A percentile compares a stretch with the other conserved stretches of the same genome.
Evolutionary conservation across 1,139 yeast genomes (phyloP).

Genomic region (Kazachstania sp.): DNA sequence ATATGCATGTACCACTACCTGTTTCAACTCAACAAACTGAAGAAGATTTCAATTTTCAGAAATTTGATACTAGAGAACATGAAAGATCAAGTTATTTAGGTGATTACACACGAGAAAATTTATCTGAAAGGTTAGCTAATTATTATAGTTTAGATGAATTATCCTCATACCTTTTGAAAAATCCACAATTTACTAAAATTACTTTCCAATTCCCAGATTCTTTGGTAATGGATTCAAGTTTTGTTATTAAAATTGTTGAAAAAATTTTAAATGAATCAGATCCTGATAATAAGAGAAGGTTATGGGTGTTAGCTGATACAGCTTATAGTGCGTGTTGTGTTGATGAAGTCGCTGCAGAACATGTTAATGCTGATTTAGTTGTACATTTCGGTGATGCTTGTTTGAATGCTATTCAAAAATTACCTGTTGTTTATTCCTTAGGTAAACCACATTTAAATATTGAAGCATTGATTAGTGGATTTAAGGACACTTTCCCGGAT

Average conservation of each 20-base stretch:
- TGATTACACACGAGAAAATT: conserved; percentile 23
- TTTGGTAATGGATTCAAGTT: conserved; percentile 68
- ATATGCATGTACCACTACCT: conserved; percentile 41
- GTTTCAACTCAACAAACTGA: conserved; percentile 56
- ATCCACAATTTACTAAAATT: conserved; percentile 39
- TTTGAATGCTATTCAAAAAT: conserved; percentile 60
- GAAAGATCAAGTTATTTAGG: conserved; percentile 35
- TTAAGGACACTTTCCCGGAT: conserved; percentile 36
- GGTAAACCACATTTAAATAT: conserved; percentile 54
- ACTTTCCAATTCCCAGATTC: conserved; percentile 89
- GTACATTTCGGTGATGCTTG: conserved; percentile 96
- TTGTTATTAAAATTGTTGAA: conserved; percentile 45
- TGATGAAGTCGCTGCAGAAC: conserved; percentile 95
- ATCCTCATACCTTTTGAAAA: conserved; percentile 32
- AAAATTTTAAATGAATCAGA: conserved; percentile 9
- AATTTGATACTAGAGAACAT: conserved; percentile 30
- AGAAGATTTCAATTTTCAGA: conserved; percentile 39
- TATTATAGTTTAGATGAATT: conserved; percentile 49
- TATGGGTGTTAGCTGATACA: conserved; percentile 86
- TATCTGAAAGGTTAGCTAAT: conserved; percentile 33
- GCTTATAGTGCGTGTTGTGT: conserved; percentile 94
- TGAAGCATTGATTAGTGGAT: conserved; percentile 30
- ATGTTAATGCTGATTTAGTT: conserved; percentile 75
- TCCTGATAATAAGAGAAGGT: conserved; percentile 26
- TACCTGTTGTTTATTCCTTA: conserved; percentile 70